Percentiles rank a stretch among this genome's conserved stretches.
Evolutionary conservation across 1,284 basidiomycete species (phyloP).

Genomic region (Cryptococcus sp.): DNA sequence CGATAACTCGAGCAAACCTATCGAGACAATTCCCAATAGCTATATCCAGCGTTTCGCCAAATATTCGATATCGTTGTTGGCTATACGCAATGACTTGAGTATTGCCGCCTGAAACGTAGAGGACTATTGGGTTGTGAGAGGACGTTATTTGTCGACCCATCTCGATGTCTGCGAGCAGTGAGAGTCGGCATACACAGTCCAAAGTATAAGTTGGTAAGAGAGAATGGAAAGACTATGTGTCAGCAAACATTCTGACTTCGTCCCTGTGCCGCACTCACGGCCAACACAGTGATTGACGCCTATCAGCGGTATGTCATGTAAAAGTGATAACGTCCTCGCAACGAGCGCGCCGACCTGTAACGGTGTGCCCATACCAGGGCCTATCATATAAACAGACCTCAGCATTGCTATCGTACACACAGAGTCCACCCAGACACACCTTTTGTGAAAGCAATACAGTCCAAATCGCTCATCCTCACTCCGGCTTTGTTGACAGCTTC

Average conservation of each 20-base stretch:
- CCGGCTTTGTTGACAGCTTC: constrained; percentile 75
- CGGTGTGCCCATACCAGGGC: constrained; percentile 98
- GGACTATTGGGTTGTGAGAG: constrained; percentile 91
- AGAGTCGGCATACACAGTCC: no score
- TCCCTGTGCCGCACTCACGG: constrained; percentile 62
- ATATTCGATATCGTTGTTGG: constrained; percentile 94
- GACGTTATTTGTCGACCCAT: constrained; percentile 96
- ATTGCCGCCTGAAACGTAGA: constrained; percentile 98
- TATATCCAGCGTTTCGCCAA: constrained; percentile 98
- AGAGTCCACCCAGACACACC: constrained; percentile 58
- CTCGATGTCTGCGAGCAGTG: constrained; percentile 76
- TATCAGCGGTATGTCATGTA: constrained; percentile 88
- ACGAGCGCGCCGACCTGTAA: constrained; percentile 93
- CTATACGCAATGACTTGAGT: constrained; percentile 99
- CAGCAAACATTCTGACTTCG: not conserved
- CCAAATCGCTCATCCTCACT: constrained; percentile 72
- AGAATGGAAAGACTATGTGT: constrained; percentile 1
- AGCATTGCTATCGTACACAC: not conserved
- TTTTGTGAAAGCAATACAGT: constrained; percentile 97
- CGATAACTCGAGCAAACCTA: constrained; percentile 94
- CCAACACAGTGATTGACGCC: constrained; percentile 99
- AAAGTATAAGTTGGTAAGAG: not conserved
- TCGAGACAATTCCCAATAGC: constrained; percentile 99
- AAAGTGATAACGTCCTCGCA: constrained; percentile 84
- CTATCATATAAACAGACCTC: constrained; percentile 53